Percentiles rank a stretch among this genome's conserved stretches.
phyloP scores from a whole-genome alignment of 345 rosid species.

The Boechera divaricarpa region DNA sequence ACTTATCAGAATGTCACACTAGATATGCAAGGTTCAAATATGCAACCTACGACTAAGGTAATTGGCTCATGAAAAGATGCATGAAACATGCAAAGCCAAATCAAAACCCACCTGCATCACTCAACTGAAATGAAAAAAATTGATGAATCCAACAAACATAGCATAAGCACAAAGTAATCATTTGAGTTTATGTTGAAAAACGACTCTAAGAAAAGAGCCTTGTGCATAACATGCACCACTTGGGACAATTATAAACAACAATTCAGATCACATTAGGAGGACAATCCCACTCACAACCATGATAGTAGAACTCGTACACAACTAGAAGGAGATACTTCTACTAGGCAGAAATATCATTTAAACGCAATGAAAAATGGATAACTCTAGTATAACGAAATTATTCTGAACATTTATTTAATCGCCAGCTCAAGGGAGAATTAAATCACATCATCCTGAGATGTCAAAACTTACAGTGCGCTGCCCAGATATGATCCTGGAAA shows the following conservation, averaged over 20 bases:
- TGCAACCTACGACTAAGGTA: slow-evolving; percentile 14
- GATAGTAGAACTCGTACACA: slow-evolving; percentile 2
- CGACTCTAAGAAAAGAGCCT: slow-evolving; percentile 10
- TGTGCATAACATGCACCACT: slow-evolving; percentile 25
- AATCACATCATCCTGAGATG: slow-evolving; percentile 10
- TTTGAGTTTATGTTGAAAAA: slow-evolving; percentile 26
- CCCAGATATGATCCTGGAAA: slow-evolving; percentile 90
- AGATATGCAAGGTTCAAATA: slow-evolving; percentile 16
- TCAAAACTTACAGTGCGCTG: slow-evolving; percentile 92
- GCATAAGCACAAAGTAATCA: background rate
- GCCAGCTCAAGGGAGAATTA: slow-evolving; percentile 14
- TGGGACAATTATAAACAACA: slow-evolving; percentile 22
- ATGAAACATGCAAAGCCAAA: slow-evolving; percentile 20
- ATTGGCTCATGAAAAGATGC: slow-evolving; percentile 13
- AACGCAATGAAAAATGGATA: background rate
- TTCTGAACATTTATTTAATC: slow-evolving; percentile 3
- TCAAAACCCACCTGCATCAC: slow-evolving; percentile 14
- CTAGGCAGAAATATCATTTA: background rate
- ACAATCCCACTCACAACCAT: background rate
- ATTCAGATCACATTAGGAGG: slow-evolving; percentile 21
- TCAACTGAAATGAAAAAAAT: slow-evolving; percentile 1
- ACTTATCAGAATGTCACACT: slow-evolving; percentile 39
- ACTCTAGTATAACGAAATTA: background rate
- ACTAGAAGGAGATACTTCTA: slow-evolving; percentile 1
- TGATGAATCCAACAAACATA: slow-evolving; percentile 14